These are phyloP conservation scores for Platanus orientalis DNA, from an alignment of 164 flowering plant genomes.

Conservation along the genomic window DNA sequence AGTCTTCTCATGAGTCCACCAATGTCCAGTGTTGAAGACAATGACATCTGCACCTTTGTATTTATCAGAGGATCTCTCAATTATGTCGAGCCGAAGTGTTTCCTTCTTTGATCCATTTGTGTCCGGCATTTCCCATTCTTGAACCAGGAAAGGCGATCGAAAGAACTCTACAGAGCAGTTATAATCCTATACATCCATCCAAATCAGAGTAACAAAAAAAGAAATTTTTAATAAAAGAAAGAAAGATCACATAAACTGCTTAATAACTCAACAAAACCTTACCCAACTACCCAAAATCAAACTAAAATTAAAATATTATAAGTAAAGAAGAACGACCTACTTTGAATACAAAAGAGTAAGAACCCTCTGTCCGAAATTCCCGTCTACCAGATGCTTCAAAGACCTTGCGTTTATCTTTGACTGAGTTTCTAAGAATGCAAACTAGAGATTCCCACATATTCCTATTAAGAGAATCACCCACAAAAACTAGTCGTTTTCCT, in stretches of 20 bases:
- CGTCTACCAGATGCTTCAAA: slow-evolving; percentile 36
- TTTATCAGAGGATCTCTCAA: slow-evolving; percentile 23
- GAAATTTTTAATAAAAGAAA: background rate
- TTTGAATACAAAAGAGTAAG: slow-evolving; percentile 32
- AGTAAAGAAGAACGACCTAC: slow-evolving; percentile 12
- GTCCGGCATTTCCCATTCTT: slow-evolving; percentile 39
- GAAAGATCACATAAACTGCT: no score
- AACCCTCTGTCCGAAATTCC: slow-evolving; percentile 31
- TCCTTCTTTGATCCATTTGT: slow-evolving; percentile 39
- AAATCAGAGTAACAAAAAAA: background rate
- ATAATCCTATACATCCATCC: slow-evolving; percentile 28
- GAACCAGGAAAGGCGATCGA: slow-evolving; percentile 42
- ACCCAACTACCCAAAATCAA: no score
- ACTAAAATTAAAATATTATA: background rate
- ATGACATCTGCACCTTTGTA: slow-evolving; percentile 45
- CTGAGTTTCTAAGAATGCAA: slow-evolving; percentile 37
- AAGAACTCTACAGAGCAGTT: slow-evolving; percentile 42
- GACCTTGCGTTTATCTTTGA: slow-evolving; percentile 29
- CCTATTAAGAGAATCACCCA: slow-evolving; percentile 52
- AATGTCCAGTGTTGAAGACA: slow-evolving; percentile 55
- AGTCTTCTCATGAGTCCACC: slow-evolving; percentile 68
- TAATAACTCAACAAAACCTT: no score
- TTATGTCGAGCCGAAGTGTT: slow-evolving; percentile 44
- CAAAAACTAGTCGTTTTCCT: slow-evolving; percentile 45
- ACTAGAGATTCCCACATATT: slow-evolving; percentile 62